These are phyloP conservation scores for Suhomyces emberorum DNA, from an alignment of 805 yeast species.

Conservation along the genomic window DNA sequence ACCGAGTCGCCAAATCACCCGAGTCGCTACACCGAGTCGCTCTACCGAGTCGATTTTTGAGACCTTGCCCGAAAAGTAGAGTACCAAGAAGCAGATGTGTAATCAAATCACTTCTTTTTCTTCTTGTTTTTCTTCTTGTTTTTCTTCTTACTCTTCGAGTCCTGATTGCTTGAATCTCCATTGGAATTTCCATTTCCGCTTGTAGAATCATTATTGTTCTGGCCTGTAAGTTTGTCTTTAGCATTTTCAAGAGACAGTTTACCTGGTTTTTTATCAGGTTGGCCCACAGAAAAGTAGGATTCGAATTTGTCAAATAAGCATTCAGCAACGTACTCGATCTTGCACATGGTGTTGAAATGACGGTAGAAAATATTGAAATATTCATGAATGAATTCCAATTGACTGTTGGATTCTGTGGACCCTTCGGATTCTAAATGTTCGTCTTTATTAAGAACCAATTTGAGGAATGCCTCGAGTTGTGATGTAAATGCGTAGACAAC, in stretches of 20 bases:
- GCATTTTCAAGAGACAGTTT: not conserved
- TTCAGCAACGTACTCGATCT: slow-evolving; percentile 28
- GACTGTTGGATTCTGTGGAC: slow-evolving; percentile 3
- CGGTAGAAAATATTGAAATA: slow-evolving; percentile 26
- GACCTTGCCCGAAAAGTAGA: too few species aligned
- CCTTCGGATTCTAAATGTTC: not conserved
- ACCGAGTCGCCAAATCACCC: too few species aligned
- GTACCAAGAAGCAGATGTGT: too few species aligned
- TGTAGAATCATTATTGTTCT: too few species aligned
- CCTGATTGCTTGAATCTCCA: slow-evolving; percentile 27
- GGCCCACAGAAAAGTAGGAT: slow-evolving; percentile 12
- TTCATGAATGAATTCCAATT: slow-evolving; percentile 9
- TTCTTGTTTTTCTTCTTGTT: slow-evolving; percentile 28
- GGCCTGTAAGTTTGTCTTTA: too few species aligned
- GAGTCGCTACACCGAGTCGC: too few species aligned
- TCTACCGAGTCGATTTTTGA: too few species aligned
- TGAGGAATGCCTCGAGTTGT: slow-evolving; percentile 14
- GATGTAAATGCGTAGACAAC: slow-evolving; percentile 10
- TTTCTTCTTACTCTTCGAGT: slow-evolving; percentile 19
- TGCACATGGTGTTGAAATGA: slow-evolving; percentile 30
- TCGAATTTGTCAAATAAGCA: slow-evolving; percentile 24
- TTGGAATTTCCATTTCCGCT: slow-evolving; percentile 8
- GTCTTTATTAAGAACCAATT: slow-evolving; percentile 1
- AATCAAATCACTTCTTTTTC: slow-evolving; percentile 13
- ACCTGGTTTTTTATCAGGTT: slow-evolving; percentile 7